These are phyloP conservation scores for Trichoderma koningii DNA, from an alignment of 2,329 filamentous ascomycete genomes.

Conservation along the genomic window DNA sequence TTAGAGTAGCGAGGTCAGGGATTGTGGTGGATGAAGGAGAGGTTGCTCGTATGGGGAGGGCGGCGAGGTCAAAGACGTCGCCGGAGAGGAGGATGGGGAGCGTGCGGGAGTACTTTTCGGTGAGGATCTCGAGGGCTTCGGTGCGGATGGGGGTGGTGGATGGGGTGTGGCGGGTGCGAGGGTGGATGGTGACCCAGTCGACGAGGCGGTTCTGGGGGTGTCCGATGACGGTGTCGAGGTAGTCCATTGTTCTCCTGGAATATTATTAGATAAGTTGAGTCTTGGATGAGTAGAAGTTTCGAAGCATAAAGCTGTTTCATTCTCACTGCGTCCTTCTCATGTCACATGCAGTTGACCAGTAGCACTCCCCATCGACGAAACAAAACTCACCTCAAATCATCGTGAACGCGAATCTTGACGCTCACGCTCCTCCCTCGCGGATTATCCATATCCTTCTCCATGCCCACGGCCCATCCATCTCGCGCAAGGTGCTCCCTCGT, in stretches of 20 bases:
- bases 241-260: constrained; percentile 58
- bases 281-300: neutral
- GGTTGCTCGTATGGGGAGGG: constrained; percentile 47
- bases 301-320: neutral
- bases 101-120: constrained; percentile 52
- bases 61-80: constrained; percentile 62
- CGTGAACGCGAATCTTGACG: constrained; percentile 70
- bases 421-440: constrained; percentile 60
- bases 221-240: constrained; percentile 62
- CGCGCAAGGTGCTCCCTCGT: constrained; percentile 53
- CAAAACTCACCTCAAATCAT: constrained; percentile 55
- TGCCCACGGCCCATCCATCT: constrained; percentile 56
- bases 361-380: neutral
- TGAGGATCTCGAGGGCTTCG: constrained; percentile 60
- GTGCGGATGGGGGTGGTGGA: constrained; percentile 63
- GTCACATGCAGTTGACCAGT: too few species aligned
- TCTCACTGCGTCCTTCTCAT: neutral
- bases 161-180: constrained; percentile 62
- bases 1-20: constrained; percentile 40
- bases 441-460: constrained; percentile 47
- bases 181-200: constrained; percentile 72
- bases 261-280: too few species aligned
- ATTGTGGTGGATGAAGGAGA: constrained; percentile 1
- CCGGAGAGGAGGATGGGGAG: constrained; percentile 69
- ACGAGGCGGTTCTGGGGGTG: constrained; percentile 54